A percentile compares a stretch with the other conserved stretches of the same genome.
phyloP scores from a whole-genome alignment of 768 basidiomycete genomes.

The Coprinopsis cinerea region DNA sequence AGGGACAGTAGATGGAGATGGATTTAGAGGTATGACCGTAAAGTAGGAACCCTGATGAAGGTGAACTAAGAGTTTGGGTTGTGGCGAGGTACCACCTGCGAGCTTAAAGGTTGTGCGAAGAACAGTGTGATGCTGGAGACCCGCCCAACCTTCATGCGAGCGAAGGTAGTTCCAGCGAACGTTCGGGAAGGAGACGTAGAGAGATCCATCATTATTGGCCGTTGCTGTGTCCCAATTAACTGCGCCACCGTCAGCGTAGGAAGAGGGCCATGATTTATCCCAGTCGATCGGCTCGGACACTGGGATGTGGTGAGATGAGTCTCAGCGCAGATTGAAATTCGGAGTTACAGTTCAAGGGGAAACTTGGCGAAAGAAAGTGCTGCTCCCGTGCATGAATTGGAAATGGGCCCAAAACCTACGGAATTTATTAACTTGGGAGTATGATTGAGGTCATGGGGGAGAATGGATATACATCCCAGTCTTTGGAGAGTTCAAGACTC shows the following conservation, averaged over 20 bases:
- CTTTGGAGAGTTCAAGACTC: constrained; percentile 21
- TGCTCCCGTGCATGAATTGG: constrained; percentile 82
- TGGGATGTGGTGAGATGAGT: constrained; percentile 18
- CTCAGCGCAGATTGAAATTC: not conserved
- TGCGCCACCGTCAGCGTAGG: constrained; percentile 54
- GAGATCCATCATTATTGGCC: constrained; percentile 36
- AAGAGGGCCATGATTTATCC: constrained; percentile 52
- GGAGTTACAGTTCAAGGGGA: constrained; percentile 52
- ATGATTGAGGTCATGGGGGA: not conserved
- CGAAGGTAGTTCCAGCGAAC: constrained; percentile 71
- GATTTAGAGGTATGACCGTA: constrained; percentile 47
- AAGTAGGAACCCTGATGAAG: constrained; percentile 75
- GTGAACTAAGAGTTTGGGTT: constrained; percentile 50
- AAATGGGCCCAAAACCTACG: constrained; percentile 75
- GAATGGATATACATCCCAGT: constrained; percentile 33
- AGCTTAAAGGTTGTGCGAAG: constrained; percentile 57
- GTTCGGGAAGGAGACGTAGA: constrained; percentile 60
- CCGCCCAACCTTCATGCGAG: constrained; percentile 81
- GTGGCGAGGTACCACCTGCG: constrained; percentile 33
- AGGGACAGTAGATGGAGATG: constrained; percentile 20
- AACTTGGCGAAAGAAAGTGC: constrained; percentile 73
- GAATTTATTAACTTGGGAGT: constrained; percentile 3
- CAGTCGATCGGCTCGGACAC: constrained; percentile 49
- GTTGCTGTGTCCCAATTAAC: constrained; percentile 53
- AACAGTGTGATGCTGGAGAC: constrained; percentile 72